Base-by-base conservation (phyloP, 768 basidiomycete species). In the Gymnopilus junonius region DNA sequence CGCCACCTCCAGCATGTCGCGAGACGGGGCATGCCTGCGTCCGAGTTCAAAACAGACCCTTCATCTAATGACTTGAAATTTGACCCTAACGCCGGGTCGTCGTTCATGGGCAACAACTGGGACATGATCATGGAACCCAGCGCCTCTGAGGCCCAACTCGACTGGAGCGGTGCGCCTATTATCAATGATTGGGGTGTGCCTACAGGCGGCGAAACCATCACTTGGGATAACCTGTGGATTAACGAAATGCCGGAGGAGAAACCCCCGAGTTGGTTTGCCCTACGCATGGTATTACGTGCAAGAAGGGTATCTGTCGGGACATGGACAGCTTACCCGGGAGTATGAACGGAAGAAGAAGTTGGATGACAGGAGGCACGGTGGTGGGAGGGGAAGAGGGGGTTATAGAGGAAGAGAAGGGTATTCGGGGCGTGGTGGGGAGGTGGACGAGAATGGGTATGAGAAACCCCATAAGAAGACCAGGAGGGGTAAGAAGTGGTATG, bases 291-390 rank as follows among this genome's bases (percentile, higher is more conserved):
- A 65, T 58, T 31, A 56, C 56, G 17, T 79, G 79, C 53, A 77
- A 75, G 69, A 77, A 77, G 68, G 78, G 77, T 29, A 75, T 79
- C 1, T 80, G 79, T 50, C 58, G 58, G 17, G 77, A 75, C 65
- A 70, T 74, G 68, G 67, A 73, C 46, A 70, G 58, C 59, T 70
- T 35, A 46, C 74, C 64, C 73, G 62, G 65, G 71, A 73, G 64
- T 61, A 70, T 65, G 71, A 70, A 58, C 60, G 61, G 46, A 63
- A 61, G 59, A 64, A 71, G 61, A 51, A 51, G 51, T 63, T 63
- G 50, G 65, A 39, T n/a, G 57, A 32, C 14, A 20, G 14, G 23
- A 37, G 54, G 8, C n/a, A 37, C 21, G 15, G 39, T 3, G 53
- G 34, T 2, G 40, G 54, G 54, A 31, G 34, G 14, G 29, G 37